Evolutionary conservation across 1,284 basidiomycete species (phyloP), one percentile per base, ranked within the genome.

Genomic region (Agaricales sp.): DNA sequence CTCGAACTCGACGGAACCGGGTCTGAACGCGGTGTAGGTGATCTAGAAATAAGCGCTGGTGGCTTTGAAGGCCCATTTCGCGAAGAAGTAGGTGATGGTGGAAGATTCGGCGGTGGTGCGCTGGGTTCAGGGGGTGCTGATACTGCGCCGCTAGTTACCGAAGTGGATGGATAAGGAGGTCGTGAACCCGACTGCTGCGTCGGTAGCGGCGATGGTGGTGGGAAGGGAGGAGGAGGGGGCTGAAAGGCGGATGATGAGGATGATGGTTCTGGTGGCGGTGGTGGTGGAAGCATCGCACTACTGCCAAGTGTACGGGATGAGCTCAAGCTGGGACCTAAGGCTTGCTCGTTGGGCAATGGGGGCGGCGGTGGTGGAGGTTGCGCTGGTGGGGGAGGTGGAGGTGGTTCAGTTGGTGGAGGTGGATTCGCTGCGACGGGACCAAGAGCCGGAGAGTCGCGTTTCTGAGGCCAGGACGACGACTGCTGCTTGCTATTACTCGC

Each of bases 141-240:
- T 39, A 38, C 16, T 23, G 47, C 6, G 55, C 52, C n/a, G 56
- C 49, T 14, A 54, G 54, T 3, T 25, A 53, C 1, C 58, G 52
- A 13, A 58, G 54, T 2, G 56, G 58, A 13, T 58, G 55, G n/a
- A 55, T 57, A 1, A 54, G 53, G 50, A 21, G 55, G 59, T 16
- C 57, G 58, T 41, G 63, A 59, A 14, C 57, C 58, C 45, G 54
- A 53, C 43, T 57, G 58, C 14, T 48, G 60, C 3, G 52, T 55
- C 39, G 52, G 57, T 52, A 65, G 53, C 46, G 51, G 52, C 30
- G 57, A 51, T 12, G 60, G 53, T 24, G 61, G 54, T 4, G 62
- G 57, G 24, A 63, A 54, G 19, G 61, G 61, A 53, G 58, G 30
- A 54, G 59, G 24, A 53, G 51, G 44, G 24, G 63, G 52, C 13